Evolutionary conservation across 345 rosid species (phyloP).

Genomic region (Lepidium sativum): DNA sequence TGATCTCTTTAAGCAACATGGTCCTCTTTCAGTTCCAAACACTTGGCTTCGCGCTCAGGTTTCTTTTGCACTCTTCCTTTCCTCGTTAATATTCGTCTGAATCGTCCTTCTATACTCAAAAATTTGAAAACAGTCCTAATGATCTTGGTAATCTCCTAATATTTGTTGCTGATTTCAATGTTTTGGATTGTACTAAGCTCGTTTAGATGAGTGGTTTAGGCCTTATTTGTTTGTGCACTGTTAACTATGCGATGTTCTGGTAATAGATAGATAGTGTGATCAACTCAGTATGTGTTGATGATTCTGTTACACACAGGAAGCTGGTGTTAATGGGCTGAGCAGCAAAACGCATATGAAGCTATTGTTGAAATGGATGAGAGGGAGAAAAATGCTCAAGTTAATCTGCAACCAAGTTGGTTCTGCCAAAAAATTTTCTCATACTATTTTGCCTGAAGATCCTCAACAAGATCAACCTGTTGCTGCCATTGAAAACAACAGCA

Average conservation of each 20-base stretch:
- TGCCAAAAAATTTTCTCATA: constrained; percentile 65
- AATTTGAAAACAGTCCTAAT: not conserved
- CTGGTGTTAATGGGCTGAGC: constrained; percentile 53
- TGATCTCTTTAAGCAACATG: constrained; percentile 48
- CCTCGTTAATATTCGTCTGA: not conserved
- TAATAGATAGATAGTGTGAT: not conserved
- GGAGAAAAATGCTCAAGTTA: constrained; percentile 75
- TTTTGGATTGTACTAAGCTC: not conserved
- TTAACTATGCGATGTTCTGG: not conserved
- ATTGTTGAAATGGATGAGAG: constrained; percentile 97
- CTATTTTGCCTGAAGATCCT: constrained; percentile 64
- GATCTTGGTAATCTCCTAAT: not conserved
- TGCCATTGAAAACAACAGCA: constrained; percentile 16
- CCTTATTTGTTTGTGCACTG: not conserved
- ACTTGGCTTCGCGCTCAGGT: constrained; percentile 85
- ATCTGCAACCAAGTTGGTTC: constrained; percentile 76
- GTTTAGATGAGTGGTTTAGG: not conserved
- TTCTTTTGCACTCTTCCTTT: not conserved
- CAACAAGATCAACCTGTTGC: constrained; percentile 26
- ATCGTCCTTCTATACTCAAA: not conserved
- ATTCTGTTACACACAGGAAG: constrained; percentile 35
- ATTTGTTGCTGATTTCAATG: not conserved
- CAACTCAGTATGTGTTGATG: not conserved
- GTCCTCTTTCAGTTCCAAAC: constrained; percentile 70
- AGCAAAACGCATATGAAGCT: constrained; percentile 96